Conservation (phyloP, 1,139 yeast species). For the Arxiozyma bovina region DNA sequence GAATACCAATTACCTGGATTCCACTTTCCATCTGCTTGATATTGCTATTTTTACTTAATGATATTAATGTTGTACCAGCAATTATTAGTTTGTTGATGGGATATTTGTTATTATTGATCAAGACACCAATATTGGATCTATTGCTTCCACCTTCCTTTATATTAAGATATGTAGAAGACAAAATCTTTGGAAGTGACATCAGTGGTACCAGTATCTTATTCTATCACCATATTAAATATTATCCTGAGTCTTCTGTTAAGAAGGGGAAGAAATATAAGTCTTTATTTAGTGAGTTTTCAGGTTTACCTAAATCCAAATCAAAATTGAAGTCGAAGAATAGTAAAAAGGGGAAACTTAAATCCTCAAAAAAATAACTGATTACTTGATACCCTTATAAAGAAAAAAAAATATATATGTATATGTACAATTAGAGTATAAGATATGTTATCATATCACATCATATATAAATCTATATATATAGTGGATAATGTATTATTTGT, state of each 20-base stretch:
- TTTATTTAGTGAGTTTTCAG: constrained; percentile 1
- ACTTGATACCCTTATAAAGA: neutral
- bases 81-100: neutral
- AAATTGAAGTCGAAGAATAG: neutral
- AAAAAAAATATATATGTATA: too few relatives aligned
- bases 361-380: neutral
- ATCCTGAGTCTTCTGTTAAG: constrained; percentile 3
- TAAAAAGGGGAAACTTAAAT: constrained; percentile 1
- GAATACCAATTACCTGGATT: constrained; percentile 1
- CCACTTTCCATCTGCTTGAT: neutral
- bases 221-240: constrained; percentile 1
- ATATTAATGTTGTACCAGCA: neutral
- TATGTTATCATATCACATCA: neutral
- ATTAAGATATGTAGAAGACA: constrained; percentile 1
- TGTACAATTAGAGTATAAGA: too few relatives aligned
- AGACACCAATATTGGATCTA: neutral
- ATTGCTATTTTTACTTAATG: neutral
- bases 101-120: neutral
- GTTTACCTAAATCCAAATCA: constrained; percentile 1
- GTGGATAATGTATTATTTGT: too few relatives aligned
- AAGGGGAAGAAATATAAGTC: constrained; percentile 3
- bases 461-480: too few relatives aligned
- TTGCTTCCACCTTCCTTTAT: constrained; percentile 3
- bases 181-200: neutral
- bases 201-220: neutral